Conservation (phyloP, 805 yeast species). For the Sporopachydermia quercuum region DNA sequence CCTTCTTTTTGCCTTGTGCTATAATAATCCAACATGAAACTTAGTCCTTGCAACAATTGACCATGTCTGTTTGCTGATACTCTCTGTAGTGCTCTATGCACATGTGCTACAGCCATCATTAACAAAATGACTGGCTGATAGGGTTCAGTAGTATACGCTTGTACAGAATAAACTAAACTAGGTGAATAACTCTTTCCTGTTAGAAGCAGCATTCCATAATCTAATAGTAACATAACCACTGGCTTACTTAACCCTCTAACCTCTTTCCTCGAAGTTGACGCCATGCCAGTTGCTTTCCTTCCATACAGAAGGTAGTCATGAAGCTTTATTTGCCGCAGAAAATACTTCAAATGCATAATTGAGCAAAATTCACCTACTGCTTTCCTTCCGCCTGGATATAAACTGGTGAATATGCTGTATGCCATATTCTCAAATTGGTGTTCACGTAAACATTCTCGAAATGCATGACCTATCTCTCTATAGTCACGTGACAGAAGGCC, state of each 20-base stretch:
- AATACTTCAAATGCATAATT: conserved; percentile 78
- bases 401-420: conserved; percentile 48
- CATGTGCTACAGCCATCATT: conserved; percentile 61
- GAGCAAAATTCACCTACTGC: conserved; percentile 52
- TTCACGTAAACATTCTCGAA: conserved; percentile 49
- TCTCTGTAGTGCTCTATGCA: conserved; percentile 87
- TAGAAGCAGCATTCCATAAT: conserved; percentile 38
- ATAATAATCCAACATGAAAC: conserved; percentile 60
- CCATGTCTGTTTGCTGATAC: conserved; percentile 73
- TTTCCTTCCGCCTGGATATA: conserved; percentile 45
- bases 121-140: conserved; percentile 71
- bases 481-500: conserved; percentile 34
- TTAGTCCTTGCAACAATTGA: conserved; percentile 77
- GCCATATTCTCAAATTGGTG: conserved; percentile 66
- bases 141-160: conserved; percentile 52
- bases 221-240: not conserved
- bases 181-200: conserved; percentile 75
- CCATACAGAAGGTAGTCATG: conserved; percentile 52
- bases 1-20: conserved; percentile 26
- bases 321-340: conserved; percentile 80
- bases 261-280: conserved; percentile 46
- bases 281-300: conserved; percentile 59
- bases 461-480: conserved; percentile 35
- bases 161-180: conserved; percentile 59
- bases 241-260: conserved; percentile 16